Evolutionary conservation across 306 rosid genomes (phyloP), one percentile per base, ranked within the genome.

Genomic region (Sesbania bispinosa): DNA sequence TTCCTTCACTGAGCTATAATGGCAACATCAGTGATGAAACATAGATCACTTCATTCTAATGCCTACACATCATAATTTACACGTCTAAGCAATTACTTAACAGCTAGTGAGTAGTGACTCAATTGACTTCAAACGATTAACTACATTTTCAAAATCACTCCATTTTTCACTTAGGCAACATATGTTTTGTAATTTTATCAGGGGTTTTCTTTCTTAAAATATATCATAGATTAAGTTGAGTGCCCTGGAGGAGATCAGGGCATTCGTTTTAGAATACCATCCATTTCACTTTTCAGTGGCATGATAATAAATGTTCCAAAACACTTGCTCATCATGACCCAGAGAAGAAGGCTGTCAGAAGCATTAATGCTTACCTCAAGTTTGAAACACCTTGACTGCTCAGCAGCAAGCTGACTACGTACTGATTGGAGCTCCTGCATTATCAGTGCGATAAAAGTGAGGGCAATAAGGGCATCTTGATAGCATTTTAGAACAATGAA

Each of bases 331-430:
- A 54, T 46, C 54, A 14, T 47, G 14, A 47, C n/a, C 33, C 27
- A 3, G 18, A 41, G 24, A 77, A 41, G 52, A 62, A 67, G 67
- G 50, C 47, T 60, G 48, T 35, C 35, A 24, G 39, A 60, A 20
- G 75, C 53, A 74, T 47, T 48, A 18, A 48, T 43, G 10, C 53
- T 23, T 85, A 92, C 98, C 96, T 92, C 98, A 10, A 92, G 92
- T 77, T 92, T 92, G 87, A 92, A 92, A 83, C 98, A 92, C 84
- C 98, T 88, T 14, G 96, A 92, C 74, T 92, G 96, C 87, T 92
- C 98, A 24, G 92, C 79, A 58, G 90, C 96, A 76, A 92, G 96
- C 82, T 92, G 96, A 32, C 88, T 85, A 5, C 96, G 92, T 24
- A 92, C 88, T 19, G 90, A 89, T 78, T 89, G 94, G 71, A 92